These are phyloP conservation scores for Fusarium palustre DNA, from an alignment of 2,329 filamentous ascomycete species.

Conservation along the genomic window DNA sequence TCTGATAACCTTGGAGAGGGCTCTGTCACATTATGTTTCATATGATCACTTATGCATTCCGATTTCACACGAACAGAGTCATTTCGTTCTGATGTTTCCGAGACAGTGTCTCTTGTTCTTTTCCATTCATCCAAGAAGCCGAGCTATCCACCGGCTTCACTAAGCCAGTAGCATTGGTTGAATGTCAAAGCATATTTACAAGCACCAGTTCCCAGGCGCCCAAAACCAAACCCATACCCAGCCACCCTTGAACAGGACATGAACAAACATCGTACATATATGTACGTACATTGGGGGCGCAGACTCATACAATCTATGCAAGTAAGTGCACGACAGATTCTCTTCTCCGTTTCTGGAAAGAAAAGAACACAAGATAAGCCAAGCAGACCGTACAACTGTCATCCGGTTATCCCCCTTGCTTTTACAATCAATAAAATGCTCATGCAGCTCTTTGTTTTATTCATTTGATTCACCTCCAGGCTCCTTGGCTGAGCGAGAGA, in stretches of 20 bases:
- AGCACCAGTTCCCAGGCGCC: slow-evolving; percentile 36
- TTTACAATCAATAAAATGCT: slow-evolving; percentile 14
- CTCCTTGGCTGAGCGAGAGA: slow-evolving; percentile 89
- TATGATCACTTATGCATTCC: background rate
- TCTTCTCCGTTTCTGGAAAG: slow-evolving; percentile 24
- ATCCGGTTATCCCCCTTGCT: slow-evolving; percentile 30
- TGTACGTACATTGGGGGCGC: slow-evolving; percentile 28
- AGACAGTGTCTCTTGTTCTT: slow-evolving; percentile 22
- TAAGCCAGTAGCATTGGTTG: slow-evolving; percentile 27
- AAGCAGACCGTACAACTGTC: slow-evolving; percentile 20
- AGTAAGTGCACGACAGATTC: slow-evolving; percentile 28
- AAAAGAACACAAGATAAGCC: slow-evolving; percentile 30
- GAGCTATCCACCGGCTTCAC: slow-evolving; percentile 14
- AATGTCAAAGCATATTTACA: slow-evolving; percentile 44
- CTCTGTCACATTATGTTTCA: background rate
- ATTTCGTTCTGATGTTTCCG: slow-evolving; percentile 1
- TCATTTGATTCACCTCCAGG: slow-evolving; percentile 71
- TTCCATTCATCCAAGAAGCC: slow-evolving; percentile 39
- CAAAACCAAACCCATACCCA: slow-evolving; percentile 19
- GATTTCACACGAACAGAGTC: background rate
- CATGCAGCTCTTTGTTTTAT: slow-evolving; percentile 1
- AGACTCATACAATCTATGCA: slow-evolving; percentile 32
- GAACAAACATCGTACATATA: slow-evolving; percentile 37
- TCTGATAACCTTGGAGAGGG: too few relatives aligned
- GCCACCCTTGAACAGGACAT: slow-evolving; percentile 26